phyloP scores from a whole-genome alignment of 208 protist species.

The Acanthamoeba culbertsoni region DNA sequence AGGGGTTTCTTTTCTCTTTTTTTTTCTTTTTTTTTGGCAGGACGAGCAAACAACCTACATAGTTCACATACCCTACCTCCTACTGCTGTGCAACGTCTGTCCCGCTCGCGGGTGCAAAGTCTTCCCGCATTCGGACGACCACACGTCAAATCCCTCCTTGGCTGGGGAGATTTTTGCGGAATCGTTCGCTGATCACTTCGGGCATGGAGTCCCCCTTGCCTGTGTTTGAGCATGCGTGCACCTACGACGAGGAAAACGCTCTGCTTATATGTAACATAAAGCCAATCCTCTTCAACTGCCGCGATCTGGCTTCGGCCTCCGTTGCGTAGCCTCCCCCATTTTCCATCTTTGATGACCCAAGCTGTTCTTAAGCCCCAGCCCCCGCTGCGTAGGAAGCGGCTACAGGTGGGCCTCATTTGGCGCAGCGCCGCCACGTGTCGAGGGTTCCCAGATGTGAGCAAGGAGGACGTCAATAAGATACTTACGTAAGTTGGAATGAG shows the following conservation, averaged over 20 bases:
- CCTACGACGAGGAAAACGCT: not conserved
- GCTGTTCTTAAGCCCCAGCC: too few species aligned
- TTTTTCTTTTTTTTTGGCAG: too few species aligned
- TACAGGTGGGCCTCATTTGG: not conserved
- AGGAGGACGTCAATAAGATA: not conserved
- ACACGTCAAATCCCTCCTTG: too few species aligned
- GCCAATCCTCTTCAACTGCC: constrained; percentile 30
- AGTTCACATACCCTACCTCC: too few species aligned
- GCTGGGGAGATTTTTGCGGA: too few species aligned
- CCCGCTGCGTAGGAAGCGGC: not conserved
- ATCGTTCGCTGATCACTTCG: too few species aligned
- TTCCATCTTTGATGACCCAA: not conserved
- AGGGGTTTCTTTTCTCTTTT: too few species aligned
- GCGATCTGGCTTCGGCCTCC: constrained; percentile 17
- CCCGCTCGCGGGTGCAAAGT: too few species aligned
- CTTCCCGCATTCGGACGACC: too few species aligned
- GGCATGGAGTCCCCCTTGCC: too few species aligned
- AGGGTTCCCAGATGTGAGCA: not conserved
- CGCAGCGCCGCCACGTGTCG: not conserved
- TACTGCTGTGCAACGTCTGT: too few species aligned
- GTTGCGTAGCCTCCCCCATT: not conserved
- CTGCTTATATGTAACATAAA: constrained; percentile 14
- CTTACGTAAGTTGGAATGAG: not conserved
- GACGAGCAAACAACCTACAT: too few species aligned
- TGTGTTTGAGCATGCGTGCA: constrained; percentile 5